phyloP scores from a whole-genome alignment of 306 rosid species.

The Ochetophila trinervis region DNA sequence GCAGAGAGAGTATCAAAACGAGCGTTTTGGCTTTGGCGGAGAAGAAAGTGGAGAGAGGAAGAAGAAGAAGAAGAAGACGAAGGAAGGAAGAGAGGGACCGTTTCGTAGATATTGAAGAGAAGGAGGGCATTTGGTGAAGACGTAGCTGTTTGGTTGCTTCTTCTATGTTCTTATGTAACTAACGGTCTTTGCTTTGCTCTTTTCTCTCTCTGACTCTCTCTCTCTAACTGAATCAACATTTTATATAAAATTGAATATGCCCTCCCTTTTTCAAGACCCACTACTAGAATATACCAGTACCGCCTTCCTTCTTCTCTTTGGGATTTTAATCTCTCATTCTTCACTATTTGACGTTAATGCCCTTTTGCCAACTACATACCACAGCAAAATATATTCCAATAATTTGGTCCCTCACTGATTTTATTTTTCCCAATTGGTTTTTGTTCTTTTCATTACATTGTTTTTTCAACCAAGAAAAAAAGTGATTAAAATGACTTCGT shows the following conservation, averaged over 20 bases:
- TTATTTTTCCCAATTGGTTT: too few species aligned
- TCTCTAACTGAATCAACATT: background rate
- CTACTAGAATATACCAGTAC: constrained; percentile 40
- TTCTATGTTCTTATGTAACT: background rate
- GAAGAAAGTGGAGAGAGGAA: background rate
- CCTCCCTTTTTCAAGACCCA: constrained; percentile 1
- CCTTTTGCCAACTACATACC: too few species aligned
- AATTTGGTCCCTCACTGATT: too few species aligned
- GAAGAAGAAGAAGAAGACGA: background rate
- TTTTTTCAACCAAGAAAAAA: too few species aligned
- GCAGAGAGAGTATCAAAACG: background rate
- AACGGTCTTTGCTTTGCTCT: constrained; percentile 39
- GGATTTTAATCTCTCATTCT: background rate
- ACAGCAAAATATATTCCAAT: too few species aligned
- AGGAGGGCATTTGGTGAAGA: background rate
- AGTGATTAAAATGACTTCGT: too few species aligned
- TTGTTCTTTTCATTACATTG: too few species aligned
- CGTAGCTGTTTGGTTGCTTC: background rate
- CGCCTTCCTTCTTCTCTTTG: too few species aligned
- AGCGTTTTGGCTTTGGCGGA: background rate
- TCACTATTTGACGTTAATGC: background rate
- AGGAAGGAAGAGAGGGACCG: background rate
- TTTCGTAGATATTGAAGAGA: too few species aligned
- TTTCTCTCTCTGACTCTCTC: background rate
- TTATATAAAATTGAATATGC: constrained; percentile 25